Conservation (phyloP, 495 filamentous ascomycete genomes). For the Ramalina intermedia region DNA sequence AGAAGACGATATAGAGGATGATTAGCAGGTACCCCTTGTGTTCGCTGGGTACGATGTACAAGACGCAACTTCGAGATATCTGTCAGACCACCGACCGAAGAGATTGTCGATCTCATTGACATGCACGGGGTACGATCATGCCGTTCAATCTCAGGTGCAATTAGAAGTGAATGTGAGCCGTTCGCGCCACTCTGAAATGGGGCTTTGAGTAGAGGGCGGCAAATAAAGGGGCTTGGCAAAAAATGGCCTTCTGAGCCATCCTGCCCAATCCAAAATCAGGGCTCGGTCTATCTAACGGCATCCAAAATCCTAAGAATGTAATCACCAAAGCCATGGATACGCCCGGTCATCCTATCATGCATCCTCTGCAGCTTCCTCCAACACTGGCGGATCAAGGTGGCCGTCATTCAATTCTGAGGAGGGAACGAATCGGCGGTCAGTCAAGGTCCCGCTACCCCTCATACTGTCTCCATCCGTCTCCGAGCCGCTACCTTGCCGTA, state of each 20-base stretch:
- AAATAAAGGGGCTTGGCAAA: too few species aligned
- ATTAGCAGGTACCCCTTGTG: conserved; percentile 21
- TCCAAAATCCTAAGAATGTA: not conserved
- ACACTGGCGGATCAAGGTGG: conserved; percentile 41
- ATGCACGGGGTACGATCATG: not conserved
- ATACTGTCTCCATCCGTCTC: conserved; percentile 18
- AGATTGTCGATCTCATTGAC: too few species aligned
- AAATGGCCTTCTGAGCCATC: too few species aligned
- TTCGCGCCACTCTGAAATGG: too few species aligned
- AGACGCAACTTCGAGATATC: not conserved
- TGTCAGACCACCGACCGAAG: not conserved
- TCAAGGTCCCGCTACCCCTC: not conserved
- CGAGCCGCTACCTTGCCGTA: conserved; percentile 21
- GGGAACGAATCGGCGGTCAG: not conserved
- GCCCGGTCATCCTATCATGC: not conserved
- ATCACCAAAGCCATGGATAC: not conserved
- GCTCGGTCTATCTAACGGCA: not conserved
- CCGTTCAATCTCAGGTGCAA: not conserved
- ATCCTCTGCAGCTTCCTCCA: conserved; percentile 55
- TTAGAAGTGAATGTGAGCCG: not conserved
- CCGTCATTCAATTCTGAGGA: conserved; percentile 36
- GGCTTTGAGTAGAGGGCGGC: too few species aligned
- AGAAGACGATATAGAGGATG: conserved; percentile 95
- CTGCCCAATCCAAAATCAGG: too few species aligned
- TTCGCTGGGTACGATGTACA: not conserved